Base-by-base conservation (phyloP, 768 basidiomycete species). In the Russula ochroleuca region DNA sequence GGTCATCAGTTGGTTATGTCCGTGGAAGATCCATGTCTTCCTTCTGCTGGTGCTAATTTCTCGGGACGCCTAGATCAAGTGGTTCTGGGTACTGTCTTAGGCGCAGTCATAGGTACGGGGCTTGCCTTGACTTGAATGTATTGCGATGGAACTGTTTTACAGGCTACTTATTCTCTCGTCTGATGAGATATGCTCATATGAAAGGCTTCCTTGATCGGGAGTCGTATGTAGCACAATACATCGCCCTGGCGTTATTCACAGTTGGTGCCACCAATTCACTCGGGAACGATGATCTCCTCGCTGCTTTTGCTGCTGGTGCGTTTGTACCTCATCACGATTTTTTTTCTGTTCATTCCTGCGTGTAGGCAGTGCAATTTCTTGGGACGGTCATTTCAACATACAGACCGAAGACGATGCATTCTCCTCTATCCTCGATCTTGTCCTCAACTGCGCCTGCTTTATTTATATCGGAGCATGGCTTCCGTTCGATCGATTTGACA, bases 381-480 rank as follows among this genome's bases (percentile, higher is more conserved):
- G 92, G 93, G 94, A 96, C 73, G 90, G 85, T 3, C 80, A 91
- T 68, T 90, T 90, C 76, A 88, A 90, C 69, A 75, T 76, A 21
- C 86, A 92, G 63, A 92, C 84, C 0, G 90, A 95, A 74, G 85
- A 89, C 66, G 91, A 94, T 62, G 79, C 85, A 13, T 98, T 99
- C 72, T 88, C 92, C 1, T 87, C 92, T 28, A 90, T 97, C 47
- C 86, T 98, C 66, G 92, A 98, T 73, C 83, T 97, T 65, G 79
- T 97, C 28, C 78, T 92, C 59, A 92, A 91, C 68, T 88, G 88
- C 65, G 85, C 77, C 2, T 88, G 88, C 73, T 92, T 92, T 73
- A 79, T 92, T 31, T 92, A 92, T 71, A 89, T 82, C 19, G 97
- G 96, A 31, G 94, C 96, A 2, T 94, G 94, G 86, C 73, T 91